phyloP scores from a whole-genome alignment of 805 yeast genomes.

The Zygotorulaspora danielsina region DNA sequence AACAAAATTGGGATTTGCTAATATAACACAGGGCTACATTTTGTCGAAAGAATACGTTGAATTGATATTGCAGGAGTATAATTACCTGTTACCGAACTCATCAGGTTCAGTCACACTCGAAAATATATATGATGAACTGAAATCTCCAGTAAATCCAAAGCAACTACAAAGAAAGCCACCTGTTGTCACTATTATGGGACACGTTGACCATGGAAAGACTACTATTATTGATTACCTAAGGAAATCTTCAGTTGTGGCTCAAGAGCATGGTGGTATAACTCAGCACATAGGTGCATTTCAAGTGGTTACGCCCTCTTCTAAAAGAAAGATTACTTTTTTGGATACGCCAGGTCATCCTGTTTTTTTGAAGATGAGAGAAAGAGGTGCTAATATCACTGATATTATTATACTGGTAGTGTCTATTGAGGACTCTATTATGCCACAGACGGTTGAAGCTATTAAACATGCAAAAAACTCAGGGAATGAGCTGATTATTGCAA shows the following conservation, averaged over 20 bases:
- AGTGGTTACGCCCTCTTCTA: constrained; percentile 69
- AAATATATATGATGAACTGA: constrained; percentile 56
- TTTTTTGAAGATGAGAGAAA: constrained; percentile 88
- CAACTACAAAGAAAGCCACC: constrained; percentile 73
- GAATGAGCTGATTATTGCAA: constrained; percentile 68
- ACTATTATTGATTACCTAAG: constrained; percentile 84
- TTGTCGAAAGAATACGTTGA: constrained; percentile 82
- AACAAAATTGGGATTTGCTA: constrained; percentile 67
- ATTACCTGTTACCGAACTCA: constrained; percentile 49
- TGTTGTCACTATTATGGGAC: constrained; percentile 97
- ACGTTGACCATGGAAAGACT: constrained; percentile 97
- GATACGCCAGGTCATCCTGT: constrained; percentile 99
- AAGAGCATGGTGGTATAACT: constrained; percentile 94
- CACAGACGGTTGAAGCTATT: constrained; percentile 93
- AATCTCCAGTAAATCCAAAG: constrained; percentile 48
- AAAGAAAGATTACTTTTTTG: constrained; percentile 76
- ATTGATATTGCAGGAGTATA: constrained; percentile 84
- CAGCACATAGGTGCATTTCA: constrained; percentile 98
- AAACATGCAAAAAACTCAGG: constrained; percentile 71
- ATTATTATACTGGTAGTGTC: constrained; percentile 90
- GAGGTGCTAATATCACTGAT: constrained; percentile 94
- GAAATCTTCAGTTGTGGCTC: constrained; percentile 74
- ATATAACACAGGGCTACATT: constrained; percentile 64
- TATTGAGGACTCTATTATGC: constrained; percentile 96
- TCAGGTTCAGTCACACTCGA: constrained; percentile 45